phyloP scores from a whole-genome alignment of 2,329 filamentous ascomycete genomes.

The Aspergillus amoenus region DNA sequence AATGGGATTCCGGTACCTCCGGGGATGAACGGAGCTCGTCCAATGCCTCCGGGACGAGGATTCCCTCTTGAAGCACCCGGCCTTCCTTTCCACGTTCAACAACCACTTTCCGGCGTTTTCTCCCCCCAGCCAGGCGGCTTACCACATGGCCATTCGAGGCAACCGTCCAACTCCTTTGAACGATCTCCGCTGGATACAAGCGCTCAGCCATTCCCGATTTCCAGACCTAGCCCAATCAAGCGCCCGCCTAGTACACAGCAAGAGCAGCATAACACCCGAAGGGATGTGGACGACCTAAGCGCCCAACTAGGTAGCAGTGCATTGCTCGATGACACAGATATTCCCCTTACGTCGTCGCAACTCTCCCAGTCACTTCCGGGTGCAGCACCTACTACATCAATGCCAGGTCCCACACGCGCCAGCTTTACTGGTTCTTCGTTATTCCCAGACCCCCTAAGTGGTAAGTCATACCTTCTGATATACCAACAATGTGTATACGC shows the following conservation, averaged over 20 bases:
- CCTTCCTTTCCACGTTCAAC: slow-evolving; percentile 44
- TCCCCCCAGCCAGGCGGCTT: slow-evolving; percentile 39
- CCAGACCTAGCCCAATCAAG: slow-evolving; percentile 82
- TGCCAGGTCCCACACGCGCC: slow-evolving; percentile 41
- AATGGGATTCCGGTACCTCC: slow-evolving; percentile 57
- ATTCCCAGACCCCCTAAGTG: slow-evolving; percentile 44
- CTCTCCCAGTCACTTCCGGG: slow-evolving; percentile 47
- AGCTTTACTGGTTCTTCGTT: slow-evolving; percentile 44
- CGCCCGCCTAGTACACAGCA: slow-evolving; percentile 72
- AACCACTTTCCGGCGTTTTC: slow-evolving; percentile 41
- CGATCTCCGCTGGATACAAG: slow-evolving; percentile 60
- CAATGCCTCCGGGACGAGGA: slow-evolving; percentile 57
- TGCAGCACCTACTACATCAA: slow-evolving; percentile 54
- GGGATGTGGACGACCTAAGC: slow-evolving; percentile 69
- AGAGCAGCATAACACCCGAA: slow-evolving; percentile 47
- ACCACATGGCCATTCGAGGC: slow-evolving; percentile 67
- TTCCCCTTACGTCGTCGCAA: slow-evolving; percentile 57
- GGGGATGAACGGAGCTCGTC: slow-evolving; percentile 61
- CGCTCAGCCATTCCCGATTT: slow-evolving; percentile 68
- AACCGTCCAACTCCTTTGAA: slow-evolving; percentile 66
- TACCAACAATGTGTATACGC: background rate
- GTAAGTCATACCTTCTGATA: slow-evolving; percentile 28
- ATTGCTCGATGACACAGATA: slow-evolving; percentile 73
- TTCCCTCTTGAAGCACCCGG: slow-evolving; percentile 51
- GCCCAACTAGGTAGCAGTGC: slow-evolving; percentile 88